These are phyloP conservation scores for Uronychia setigera DNA, from an alignment of 73 alveolate genomes.

Conservation along the genomic window DNA sequence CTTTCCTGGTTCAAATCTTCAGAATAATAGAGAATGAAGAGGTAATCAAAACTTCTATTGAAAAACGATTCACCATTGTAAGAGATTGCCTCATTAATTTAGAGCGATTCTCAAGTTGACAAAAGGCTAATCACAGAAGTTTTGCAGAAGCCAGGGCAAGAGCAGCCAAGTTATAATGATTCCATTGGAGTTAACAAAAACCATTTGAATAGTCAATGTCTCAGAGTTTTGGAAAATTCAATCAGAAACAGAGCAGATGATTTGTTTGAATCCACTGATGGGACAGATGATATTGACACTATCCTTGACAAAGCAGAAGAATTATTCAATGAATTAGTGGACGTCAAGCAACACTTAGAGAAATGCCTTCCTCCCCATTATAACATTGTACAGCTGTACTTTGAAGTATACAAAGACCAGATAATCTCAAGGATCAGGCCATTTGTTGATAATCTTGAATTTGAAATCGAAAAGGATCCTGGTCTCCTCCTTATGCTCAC, in stretches of 20 bases:
- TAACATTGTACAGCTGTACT: constrained; percentile 14
- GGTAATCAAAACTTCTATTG: not conserved
- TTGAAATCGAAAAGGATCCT: constrained; percentile 8
- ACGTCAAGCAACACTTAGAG: not conserved
- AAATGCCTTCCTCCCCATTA: constrained; percentile 11
- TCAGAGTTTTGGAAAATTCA: not conserved
- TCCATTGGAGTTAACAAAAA: no score
- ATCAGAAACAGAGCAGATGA: not conserved
- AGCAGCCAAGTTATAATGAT: no score
- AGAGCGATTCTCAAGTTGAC: not conserved
- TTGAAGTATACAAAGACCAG: constrained; percentile 3
- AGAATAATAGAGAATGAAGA: not conserved
- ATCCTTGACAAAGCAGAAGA: not conserved
- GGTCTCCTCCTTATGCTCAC: constrained; percentile 19
- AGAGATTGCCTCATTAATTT: no score
- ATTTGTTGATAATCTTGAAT: constrained; percentile 14
- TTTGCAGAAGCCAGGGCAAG: no score
- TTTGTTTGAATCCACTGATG: not conserved
- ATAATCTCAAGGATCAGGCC: constrained; percentile 8
- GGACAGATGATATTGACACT: not conserved
- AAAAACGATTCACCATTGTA: not conserved
- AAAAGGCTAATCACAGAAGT: not conserved
- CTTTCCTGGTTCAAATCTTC: not conserved
- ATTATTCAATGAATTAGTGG: not conserved
- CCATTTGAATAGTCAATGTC: not conserved